Evolutionary conservation across 805 yeast species (phyloP), one percentile per base, ranked within the genome.

Genomic region (Debaryomyces hansenii): DNA sequence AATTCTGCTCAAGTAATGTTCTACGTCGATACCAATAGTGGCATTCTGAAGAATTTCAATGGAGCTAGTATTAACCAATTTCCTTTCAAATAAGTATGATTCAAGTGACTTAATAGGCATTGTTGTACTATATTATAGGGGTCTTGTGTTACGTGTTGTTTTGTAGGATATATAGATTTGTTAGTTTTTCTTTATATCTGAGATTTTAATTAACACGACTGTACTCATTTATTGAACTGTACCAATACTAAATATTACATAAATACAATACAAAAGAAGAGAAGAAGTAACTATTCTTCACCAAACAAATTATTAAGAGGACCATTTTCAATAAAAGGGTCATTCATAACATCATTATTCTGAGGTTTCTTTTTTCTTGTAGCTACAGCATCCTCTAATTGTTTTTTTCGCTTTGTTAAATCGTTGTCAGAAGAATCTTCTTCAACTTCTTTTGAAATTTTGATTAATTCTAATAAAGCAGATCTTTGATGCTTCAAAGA

Each of bases 21-120:
- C 87, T 11, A 84, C 94, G 62, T 90, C 96, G 38, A 90, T 86
- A 46, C 96, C 96, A 42, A 90, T 69, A 12, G 84, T 79, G 21
- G 91, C 78, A 57, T 83, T 82, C 46, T 74, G 79, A 47, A 90
- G 70, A 3, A 81, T 68, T 32, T 85, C 86, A 55, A 89, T 71
- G 11, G 92, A 83, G 51, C 79, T 68, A 15, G 83, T 72, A 41
- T 77, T 73, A 40, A 82, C 83, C 38, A 85, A 66, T 48, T 83
- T 79, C 49, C 85, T 78, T 53, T 89, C 96, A 55, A 82, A 81
- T 37, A 85, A 71, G 60, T 75, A 83, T 3, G 85, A 74, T 57
- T 87, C 94, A 47, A 87, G 74, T 3, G 89, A 77, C 58, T 63
- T 70, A 42, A 72, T 70, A 3, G 78, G 77, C 78, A 72, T 72